Evolutionary conservation across 169 alveolate genomes (phyloP), one percentile per base, ranked within the genome.

Genomic region (Hepatocystis sp.): DNA sequence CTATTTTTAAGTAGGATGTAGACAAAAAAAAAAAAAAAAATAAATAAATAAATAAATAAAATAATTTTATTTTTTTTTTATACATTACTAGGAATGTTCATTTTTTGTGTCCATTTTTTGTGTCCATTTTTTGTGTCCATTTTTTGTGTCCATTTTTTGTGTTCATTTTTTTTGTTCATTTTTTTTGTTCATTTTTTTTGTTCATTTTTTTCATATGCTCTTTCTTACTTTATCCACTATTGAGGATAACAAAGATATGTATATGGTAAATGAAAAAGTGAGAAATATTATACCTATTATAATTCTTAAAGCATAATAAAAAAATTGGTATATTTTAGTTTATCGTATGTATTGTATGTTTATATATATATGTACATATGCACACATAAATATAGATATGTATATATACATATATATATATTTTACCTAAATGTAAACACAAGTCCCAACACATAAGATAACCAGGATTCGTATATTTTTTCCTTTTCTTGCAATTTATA

Each of bases 271-370:
- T 11, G 94, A 85, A 11, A 92, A 46, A 11, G 85, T 27, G 10
- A 91, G 84, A 66, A 76, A 84, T 23, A 65, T 56, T 15, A 84
- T 10, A 11, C 96, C 96, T 13, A 91, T 58, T 23, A 85, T 17
- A 19, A 91, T 66, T 52, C 96, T 85, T 55, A 56, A 88, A 21
- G 93, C 92, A 7, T 78, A 67, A 44, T 85, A n/a, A 28, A 53
- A 28, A 11, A 63, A 47, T 15, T 39, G 25, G 15, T n/a, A n/a
- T n/a, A n/a, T n/a, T n/a, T n/a, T n/a, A n/a, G n/a, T n/a, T n/a
- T n/a, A 1, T 0, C 44, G 25, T n/a, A 8, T 21, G 25, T 7
- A 2, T 1, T 7, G 44, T 21, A 15, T 21, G 39, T 46, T 25
- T 28, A 27, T 49, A 44, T 46, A 11, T 0, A 23, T 27, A 39